Percentiles rank a stretch among this genome's conserved stretches.
Conservation (phyloP, 2,329 filamentous ascomycete genomes). For the Cercospora sp. region DNA sequence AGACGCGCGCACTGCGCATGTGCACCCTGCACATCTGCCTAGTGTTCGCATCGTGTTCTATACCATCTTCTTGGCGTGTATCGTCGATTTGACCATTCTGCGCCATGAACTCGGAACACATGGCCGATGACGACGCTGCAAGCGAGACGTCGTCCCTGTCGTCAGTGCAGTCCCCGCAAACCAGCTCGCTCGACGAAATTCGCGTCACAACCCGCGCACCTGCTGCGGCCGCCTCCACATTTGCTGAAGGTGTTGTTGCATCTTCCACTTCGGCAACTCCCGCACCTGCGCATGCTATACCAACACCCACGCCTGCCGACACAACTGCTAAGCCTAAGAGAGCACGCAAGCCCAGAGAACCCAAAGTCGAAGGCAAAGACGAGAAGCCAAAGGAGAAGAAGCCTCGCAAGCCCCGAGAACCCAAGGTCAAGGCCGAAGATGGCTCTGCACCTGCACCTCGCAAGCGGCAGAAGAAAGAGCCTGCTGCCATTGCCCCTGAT, state of each 20-base stretch:
- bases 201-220: constrained; percentile 9
- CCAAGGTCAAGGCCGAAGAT: constrained; percentile 47
- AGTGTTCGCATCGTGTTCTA: neutral
- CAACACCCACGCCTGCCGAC: constrained; percentile 39
- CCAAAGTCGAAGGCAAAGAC: constrained; percentile 34
- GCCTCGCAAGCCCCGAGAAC: constrained; percentile 47
- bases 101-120: neutral
- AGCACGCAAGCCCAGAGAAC: constrained; percentile 45
- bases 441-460: constrained; percentile 45
- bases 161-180: constrained; percentile 15
- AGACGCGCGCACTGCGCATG: constrained; percentile 3
- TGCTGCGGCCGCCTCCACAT: constrained; percentile 25
- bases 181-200: constrained; percentile 10
- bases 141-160: constrained; percentile 14
- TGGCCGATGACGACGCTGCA: constrained; percentile 10
- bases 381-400: constrained; percentile 48
- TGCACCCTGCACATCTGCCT: neutral
- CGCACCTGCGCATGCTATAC: constrained; percentile 24
- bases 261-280: constrained; percentile 30
- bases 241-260: constrained; percentile 38
- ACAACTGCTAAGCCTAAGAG: constrained; percentile 40
- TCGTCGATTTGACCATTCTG: neutral
- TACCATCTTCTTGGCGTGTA: constrained; percentile 11
- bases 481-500: constrained; percentile 21
- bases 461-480: constrained; percentile 48